These are phyloP conservation scores for Penicillium macrosclerotiorum DNA, from an alignment of 495 filamentous ascomycete genomes.

Conservation along the genomic window DNA sequence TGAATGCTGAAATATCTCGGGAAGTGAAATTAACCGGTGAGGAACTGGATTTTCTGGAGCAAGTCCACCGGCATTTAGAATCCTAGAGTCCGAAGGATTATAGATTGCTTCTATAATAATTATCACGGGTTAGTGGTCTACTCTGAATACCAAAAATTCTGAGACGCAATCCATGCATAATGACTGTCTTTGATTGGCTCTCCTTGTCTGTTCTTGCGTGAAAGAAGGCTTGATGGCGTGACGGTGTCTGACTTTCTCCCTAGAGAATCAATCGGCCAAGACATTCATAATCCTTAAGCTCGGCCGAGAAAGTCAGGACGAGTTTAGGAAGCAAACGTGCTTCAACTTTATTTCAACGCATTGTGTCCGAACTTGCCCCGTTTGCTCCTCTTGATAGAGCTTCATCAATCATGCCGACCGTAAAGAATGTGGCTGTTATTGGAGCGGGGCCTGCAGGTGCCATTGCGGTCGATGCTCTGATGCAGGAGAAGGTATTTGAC, in stretches of 20 bases:
- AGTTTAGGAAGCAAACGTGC: not conserved
- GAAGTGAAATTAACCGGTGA: not conserved
- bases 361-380: not conserved
- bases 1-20: not conserved
- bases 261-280: slow-evolving; percentile 5
- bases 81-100: not conserved
- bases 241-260: slow-evolving; percentile 13
- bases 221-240: slow-evolving; percentile 24
- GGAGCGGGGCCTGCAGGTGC: slow-evolving; percentile 58
- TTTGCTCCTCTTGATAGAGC: no score
- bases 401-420: slow-evolving; percentile 19
- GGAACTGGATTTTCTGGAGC: not conserved
- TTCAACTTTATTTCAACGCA: not conserved
- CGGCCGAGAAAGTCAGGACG: slow-evolving; percentile 18
- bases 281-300: slow-evolving; percentile 1
- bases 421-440: slow-evolving; percentile 57
- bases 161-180: not conserved
- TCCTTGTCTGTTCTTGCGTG: slow-evolving; percentile 9
- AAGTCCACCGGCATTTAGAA: not conserved
- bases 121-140: not conserved
- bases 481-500: slow-evolving; percentile 55
- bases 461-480: slow-evolving; percentile 56
- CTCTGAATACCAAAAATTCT: not conserved
- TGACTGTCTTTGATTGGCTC: not conserved
- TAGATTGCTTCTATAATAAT: not conserved